A percentile compares a stretch with the other conserved stretches of the same genome.
Evolutionary conservation across 805 yeast genomes (phyloP).

Genomic region (Kodamaea neixiangensis): DNA sequence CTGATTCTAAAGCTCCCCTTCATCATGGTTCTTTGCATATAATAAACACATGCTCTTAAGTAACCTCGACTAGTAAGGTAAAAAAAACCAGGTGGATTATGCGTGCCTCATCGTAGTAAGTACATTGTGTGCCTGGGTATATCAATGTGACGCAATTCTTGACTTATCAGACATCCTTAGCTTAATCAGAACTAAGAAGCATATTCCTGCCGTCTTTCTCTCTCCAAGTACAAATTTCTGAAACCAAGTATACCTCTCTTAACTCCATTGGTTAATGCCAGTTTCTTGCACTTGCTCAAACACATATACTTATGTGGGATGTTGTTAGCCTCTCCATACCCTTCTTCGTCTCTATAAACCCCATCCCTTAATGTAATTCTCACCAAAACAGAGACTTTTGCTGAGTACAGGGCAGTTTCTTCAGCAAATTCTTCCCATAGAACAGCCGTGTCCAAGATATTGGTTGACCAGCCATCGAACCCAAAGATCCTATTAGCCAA

Average conservation of each 20-base stretch:
- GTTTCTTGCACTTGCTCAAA: conserved; percentile 45
- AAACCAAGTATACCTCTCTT: conserved; percentile 44
- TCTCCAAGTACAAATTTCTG: conserved; percentile 19
- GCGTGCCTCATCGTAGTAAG: no score
- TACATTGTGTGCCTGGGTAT: no score
- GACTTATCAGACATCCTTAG: no score
- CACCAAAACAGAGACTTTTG: conserved; percentile 30
- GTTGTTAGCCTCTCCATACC: conserved; percentile 38
- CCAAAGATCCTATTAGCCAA: conserved; percentile 57
- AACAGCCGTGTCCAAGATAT: conserved; percentile 29
- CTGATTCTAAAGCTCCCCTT: no score
- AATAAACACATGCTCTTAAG: no score
- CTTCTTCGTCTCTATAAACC: conserved; percentile 37
- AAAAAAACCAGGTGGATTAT: no score
- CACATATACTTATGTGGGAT: conserved; percentile 36
- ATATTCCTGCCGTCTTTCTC: background rate
- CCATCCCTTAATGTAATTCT: conserved; percentile 47
- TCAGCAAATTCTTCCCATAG: conserved; percentile 23
- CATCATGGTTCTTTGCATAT: no score
- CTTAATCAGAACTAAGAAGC: no score
- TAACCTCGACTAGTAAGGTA: no score
- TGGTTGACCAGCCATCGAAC: conserved; percentile 57
- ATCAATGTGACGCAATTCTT: no score
- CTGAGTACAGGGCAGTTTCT: conserved; percentile 21
- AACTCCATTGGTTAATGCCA: conserved; percentile 49